A percentile compares a stretch with the other conserved stretches of the same genome.
phyloP scores from a whole-genome alignment of 2,329 filamentous ascomycete species.

The Penicillium rolfsii region DNA sequence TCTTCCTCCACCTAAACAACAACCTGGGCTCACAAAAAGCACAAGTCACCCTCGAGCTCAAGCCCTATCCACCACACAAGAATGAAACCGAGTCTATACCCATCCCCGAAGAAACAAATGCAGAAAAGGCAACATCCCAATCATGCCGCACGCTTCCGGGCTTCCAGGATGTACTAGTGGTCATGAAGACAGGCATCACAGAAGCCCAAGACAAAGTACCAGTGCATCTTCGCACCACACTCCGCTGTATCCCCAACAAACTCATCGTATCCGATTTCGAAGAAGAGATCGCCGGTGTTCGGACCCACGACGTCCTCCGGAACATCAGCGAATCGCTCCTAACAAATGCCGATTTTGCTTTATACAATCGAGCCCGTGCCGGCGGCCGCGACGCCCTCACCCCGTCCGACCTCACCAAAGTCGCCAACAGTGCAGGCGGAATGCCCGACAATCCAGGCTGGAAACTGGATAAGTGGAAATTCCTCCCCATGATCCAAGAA shows the following conservation, averaged over 20 bases:
- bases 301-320: slow-evolving; percentile 55
- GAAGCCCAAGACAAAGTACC: slow-evolving; percentile 60
- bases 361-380: slow-evolving; percentile 48
- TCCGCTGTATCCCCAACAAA: slow-evolving; percentile 59
- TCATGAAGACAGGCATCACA: slow-evolving; percentile 62
- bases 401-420: slow-evolving; percentile 29
- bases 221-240: slow-evolving; percentile 57
- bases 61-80: slow-evolving; percentile 1
- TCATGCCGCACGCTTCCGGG: slow-evolving; percentile 43
- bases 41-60: slow-evolving; percentile 14
- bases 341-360: slow-evolving; percentile 25
- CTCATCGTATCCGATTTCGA: slow-evolving; percentile 63
- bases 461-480: slow-evolving; percentile 60
- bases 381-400: slow-evolving; percentile 44
- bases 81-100: slow-evolving; percentile 6
- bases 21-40: slow-evolving; percentile 9
- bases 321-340: slow-evolving; percentile 37
- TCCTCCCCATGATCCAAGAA: slow-evolving; percentile 57
- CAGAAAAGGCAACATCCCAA: slow-evolving; percentile 6
- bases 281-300: slow-evolving; percentile 54
- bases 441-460: slow-evolving; percentile 48
- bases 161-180: slow-evolving; percentile 57
- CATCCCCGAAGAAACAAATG: neutral
- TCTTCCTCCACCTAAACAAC: slow-evolving; percentile 24
- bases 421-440: slow-evolving; percentile 35